Base-by-base conservation (phyloP, 768 basidiomycete species). In the Hygrophorus russula region DNA sequence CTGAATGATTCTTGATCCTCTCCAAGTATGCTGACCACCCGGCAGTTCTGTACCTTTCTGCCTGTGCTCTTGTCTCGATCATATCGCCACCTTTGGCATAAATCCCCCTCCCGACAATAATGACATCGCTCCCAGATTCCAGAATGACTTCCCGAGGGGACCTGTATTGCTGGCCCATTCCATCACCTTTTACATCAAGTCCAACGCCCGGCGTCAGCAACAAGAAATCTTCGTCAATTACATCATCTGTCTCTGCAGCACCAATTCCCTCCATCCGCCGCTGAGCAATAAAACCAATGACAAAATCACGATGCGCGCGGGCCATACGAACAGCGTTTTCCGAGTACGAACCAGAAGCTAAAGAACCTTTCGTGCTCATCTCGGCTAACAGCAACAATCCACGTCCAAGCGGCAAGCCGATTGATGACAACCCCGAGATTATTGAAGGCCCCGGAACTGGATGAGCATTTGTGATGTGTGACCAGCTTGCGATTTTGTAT, bases 391-490 rank as follows among this genome's bases (percentile, higher is more conserved):
- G 70, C 36, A 99, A 69, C 13, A 98, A 74, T 0, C 89, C 96
- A 10, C 96, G 76, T 2, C 80, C 79, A 12, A 90, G 72, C 0
- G 92, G 88, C 7, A 80, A 62, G 32, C 96, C 96, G 30, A 98
- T 76, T 5, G 82, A 81, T 1, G 85, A 69, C 27, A 99, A 82
- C 12, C 96, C 94, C n/a, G 77, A 70, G 50, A 99, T 74, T 51
- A 98, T 80, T 11, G 91, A 91, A 2, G 92, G 90, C n/a, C 96
- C 96, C 2, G 96, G 92, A 29, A 98, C 80, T 8, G 85, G 78
- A 61, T 98, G 96, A 2, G 96, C 96, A 59, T 99, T 98, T 41
- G 92, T 97, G 55, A 99, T 78, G 55, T 99, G 90, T 9, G 96
- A 76, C 96, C 96, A 99, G 38, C 73, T 80, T 27, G 94, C 83